These are phyloP conservation scores for Aquilaria malaccensis DNA, from an alignment of 345 rosid genomes.

Conservation along the genomic window DNA sequence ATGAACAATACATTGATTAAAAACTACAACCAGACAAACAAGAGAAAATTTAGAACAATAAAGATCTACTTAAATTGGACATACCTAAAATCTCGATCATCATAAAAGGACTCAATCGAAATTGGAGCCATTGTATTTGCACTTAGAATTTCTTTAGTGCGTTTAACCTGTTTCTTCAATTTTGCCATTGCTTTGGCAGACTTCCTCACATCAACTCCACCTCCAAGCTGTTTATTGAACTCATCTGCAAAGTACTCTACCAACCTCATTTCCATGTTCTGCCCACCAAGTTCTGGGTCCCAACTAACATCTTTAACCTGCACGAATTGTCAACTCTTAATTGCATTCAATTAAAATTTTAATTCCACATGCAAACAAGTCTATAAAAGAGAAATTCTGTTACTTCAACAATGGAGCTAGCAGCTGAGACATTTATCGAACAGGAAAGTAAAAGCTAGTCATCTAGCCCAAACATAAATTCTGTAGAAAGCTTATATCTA, in stretches of 20 bases:
- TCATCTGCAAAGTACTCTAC: conserved; percentile 93
- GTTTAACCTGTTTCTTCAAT: conserved; percentile 96
- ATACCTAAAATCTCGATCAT: conserved; percentile 93
- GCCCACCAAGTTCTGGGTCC: conserved; percentile 93
- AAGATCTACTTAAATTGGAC: not conserved
- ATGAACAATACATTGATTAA: too few relatives aligned
- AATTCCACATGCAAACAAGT: not conserved
- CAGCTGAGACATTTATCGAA: not conserved
- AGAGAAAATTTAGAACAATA: too few relatives aligned
- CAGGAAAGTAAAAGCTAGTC: not conserved
- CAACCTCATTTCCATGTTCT: conserved; percentile 75
- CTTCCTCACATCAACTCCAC: conserved; percentile 86
- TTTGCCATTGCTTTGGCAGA: conserved; percentile 98
- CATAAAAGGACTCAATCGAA: conserved; percentile 91
- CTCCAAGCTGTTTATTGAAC: conserved; percentile 86
- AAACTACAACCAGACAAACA: too few relatives aligned
- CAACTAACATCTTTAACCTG: conserved; percentile 99
- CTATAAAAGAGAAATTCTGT: too few relatives aligned
- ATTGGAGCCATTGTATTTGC: conserved; percentile 88
- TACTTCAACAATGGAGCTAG: too few relatives aligned
- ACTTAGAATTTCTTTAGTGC: conserved; percentile 95
- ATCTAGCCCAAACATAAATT: not conserved
- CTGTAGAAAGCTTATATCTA: too few relatives aligned
- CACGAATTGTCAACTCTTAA: conserved; percentile 8
- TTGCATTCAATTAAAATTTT: not conserved